Evolutionary conservation across 1,284 basidiomycete species (phyloP).

Genomic region (Waitea zeae): DNA sequence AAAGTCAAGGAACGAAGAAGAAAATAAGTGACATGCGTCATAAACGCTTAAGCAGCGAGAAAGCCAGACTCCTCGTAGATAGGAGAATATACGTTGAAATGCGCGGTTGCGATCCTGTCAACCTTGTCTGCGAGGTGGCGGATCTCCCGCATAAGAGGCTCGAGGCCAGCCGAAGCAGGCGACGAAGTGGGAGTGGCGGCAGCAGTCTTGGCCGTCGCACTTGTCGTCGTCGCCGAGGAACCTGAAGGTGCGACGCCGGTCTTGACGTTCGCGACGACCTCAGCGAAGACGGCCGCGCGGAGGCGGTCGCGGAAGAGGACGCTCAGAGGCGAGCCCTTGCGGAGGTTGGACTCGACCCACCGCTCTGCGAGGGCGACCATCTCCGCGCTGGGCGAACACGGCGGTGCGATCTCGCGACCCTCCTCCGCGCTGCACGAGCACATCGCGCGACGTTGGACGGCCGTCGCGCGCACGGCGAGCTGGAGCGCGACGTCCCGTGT

Average conservation of each 20-base stretch:
- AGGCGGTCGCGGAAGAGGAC: slow-evolving; percentile 42
- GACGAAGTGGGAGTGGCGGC: slow-evolving; percentile 15
- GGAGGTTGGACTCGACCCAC: slow-evolving; percentile 48
- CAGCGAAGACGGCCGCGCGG: slow-evolving; percentile 43
- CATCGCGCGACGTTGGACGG: slow-evolving; percentile 8
- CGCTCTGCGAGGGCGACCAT: slow-evolving; percentile 39
- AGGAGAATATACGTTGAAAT: slow-evolving; percentile 52
- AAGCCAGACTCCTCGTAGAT: too few species aligned
- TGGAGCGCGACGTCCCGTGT: slow-evolving; percentile 18
- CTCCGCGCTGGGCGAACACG: slow-evolving; percentile 23
- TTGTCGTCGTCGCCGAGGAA: slow-evolving; percentile 6
- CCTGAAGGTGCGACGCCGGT: too few species aligned
- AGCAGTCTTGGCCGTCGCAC: slow-evolving; percentile 6
- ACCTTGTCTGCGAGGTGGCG: slow-evolving; percentile 47
- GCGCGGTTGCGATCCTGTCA: slow-evolving; percentile 49
- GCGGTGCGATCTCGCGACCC: slow-evolving; percentile 4
- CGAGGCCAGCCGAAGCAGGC: slow-evolving; percentile 43
- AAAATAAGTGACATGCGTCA: too few species aligned
- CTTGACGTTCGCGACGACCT: slow-evolving; percentile 25
- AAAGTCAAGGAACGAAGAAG: too few species aligned
- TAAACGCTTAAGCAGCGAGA: too few species aligned
- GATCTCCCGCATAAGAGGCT: slow-evolving; percentile 53
- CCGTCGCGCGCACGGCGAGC: slow-evolving; percentile 16
- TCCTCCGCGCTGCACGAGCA: slow-evolving; percentile 3
- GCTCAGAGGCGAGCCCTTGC: slow-evolving; percentile 32